Conservation (phyloP, 441 rosid species). For the Dalechampia spathulata region DNA sequence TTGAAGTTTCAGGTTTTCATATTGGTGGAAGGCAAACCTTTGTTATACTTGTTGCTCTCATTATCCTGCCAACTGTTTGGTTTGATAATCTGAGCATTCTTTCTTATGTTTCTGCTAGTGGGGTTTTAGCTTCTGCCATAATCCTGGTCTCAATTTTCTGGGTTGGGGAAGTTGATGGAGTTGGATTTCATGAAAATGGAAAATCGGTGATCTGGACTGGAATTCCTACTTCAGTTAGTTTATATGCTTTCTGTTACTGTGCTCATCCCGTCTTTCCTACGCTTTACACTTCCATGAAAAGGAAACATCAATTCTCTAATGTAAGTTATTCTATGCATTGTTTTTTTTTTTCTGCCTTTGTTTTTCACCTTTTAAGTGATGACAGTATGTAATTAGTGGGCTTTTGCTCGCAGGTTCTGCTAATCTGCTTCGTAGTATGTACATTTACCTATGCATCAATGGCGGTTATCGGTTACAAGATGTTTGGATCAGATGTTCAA, state of each 20-base stretch:
- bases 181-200: constrained; percentile 56
- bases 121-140: constrained; percentile 68
- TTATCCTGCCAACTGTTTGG: constrained; percentile 83
- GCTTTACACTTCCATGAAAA: constrained; percentile 69
- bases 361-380: too few species aligned
- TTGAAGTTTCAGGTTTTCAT: constrained; percentile 39
- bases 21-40: constrained; percentile 48
- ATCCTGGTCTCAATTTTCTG: constrained; percentile 49
- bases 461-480: constrained; percentile 71
- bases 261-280: constrained; percentile 93
- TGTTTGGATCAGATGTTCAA: constrained; percentile 65
- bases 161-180: constrained; percentile 30
- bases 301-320: constrained; percentile 63
- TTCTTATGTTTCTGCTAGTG: constrained; percentile 78
- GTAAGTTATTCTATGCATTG: constrained; percentile 33
- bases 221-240: constrained; percentile 65
- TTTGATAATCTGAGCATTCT: constrained; percentile 62
- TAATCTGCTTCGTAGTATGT: constrained; percentile 57
- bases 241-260: constrained; percentile 79
- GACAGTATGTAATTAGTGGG: too few species aligned
- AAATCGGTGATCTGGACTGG: constrained; percentile 41
- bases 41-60: constrained; percentile 55
- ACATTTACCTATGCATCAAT: constrained; percentile 72
- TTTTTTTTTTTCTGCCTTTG: too few species aligned
- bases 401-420: constrained; percentile 43